Conservation (phyloP, 225 moss, liverwort and hornwort genomes). For the Physcomitrellopsis africana region DNA sequence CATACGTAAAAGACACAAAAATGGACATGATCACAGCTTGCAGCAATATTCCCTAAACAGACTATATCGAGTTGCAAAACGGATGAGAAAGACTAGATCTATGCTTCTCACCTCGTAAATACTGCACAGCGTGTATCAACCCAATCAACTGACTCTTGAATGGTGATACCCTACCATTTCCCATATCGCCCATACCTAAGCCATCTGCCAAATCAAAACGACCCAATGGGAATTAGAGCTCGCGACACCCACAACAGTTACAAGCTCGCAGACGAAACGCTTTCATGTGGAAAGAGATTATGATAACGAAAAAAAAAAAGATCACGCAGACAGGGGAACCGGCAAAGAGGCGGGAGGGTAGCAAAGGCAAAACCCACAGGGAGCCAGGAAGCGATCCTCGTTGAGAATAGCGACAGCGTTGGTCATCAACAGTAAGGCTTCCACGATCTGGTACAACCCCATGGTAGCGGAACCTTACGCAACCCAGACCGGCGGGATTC, state of each 20-base stretch:
- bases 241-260: constrained; percentile 13
- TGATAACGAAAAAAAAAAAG: not conserved
- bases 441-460: constrained; percentile 55
- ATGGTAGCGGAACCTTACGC: constrained; percentile 26
- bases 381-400: constrained; percentile 54
- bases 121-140: constrained; percentile 59
- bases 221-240: constrained; percentile 9
- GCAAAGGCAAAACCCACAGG: constrained; percentile 28
- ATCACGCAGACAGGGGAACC: not conserved
- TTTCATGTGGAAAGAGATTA: not conserved
- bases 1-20: constrained; percentile 12
- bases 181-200: constrained; percentile 48
- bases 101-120: constrained; percentile 46
- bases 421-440: constrained; percentile 50
- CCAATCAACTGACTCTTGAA: constrained; percentile 58
- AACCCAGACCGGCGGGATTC: too few relatives aligned
- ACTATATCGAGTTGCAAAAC: too few relatives aligned
- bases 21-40: constrained; percentile 14
- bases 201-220: constrained; percentile 39
- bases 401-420: constrained; percentile 58
- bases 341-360: not conserved
- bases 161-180: constrained; percentile 47
- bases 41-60: constrained; percentile 2
- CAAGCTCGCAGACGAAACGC: not conserved
- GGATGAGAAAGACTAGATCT: not conserved